These are phyloP conservation scores for Terfezia boudieri DNA, from an alignment of 495 filamentous ascomycete species.

Conservation along the genomic window DNA sequence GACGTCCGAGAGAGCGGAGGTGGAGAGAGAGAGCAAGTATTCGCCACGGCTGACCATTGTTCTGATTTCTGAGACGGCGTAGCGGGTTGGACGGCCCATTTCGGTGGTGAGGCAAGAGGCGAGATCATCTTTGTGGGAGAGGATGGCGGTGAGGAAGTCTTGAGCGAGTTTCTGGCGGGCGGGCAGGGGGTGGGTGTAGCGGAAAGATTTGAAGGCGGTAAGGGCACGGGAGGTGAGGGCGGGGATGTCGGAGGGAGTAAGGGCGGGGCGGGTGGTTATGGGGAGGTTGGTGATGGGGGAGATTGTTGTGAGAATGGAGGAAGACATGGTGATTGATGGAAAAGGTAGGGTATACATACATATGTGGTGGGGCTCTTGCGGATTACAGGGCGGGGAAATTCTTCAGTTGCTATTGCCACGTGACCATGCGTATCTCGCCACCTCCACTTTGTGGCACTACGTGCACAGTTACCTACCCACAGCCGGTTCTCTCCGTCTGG, in stretches of 20 bases:
- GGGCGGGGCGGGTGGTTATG: constrained; percentile 49
- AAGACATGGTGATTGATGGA: too few relatives aligned
- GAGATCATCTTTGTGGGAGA: constrained; percentile 52
- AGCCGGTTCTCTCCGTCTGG: too few relatives aligned
- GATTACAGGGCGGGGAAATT: background rate
- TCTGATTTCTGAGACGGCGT: constrained; percentile 53
- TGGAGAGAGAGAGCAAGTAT: constrained; percentile 59
- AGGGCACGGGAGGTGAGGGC: constrained; percentile 41
- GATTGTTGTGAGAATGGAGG: constrained; percentile 65
- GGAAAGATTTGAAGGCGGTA: constrained; percentile 48
- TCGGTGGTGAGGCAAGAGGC: constrained; percentile 69
- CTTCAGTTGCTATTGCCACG: too few relatives aligned
- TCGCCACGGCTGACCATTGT: constrained; percentile 64
- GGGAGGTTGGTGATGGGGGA: constrained; percentile 67
- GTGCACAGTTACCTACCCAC: too few relatives aligned
- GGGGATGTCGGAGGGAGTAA: constrained; percentile 41
- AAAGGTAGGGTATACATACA: background rate
- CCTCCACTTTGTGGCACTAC: too few relatives aligned
- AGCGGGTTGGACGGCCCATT: constrained; percentile 82
- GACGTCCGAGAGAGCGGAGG: constrained; percentile 47
- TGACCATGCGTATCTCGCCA: too few relatives aligned
- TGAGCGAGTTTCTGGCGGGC: constrained; percentile 54
- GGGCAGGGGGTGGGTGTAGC: constrained; percentile 33
- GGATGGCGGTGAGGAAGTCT: constrained; percentile 46
- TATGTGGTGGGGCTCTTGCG: background rate